Base-by-base conservation (phyloP, 176 grass and related monocot genomes). In the Musa itinerans region DNA sequence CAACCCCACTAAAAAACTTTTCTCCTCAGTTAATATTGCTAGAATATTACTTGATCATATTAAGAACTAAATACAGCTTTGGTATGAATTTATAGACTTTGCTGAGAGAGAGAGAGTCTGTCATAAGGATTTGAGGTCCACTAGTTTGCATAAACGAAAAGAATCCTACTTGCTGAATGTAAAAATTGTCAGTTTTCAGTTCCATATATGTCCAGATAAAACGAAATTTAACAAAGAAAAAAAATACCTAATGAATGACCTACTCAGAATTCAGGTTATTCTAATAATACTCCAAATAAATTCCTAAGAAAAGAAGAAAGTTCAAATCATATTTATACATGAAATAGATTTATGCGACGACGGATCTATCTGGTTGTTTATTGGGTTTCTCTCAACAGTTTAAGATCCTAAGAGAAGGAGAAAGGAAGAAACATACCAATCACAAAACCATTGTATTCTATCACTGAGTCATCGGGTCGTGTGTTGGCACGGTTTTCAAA, bases 371-470 rank as follows among this genome's bases (percentile, higher is more conserved):
- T 21, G 2, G 34, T 48, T 50, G 9, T 69, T 11, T 34, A 69
- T 49, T 19, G 16, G 10, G 22, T 9, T 69, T 69, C 34, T 69
- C 15, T 69, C 67, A 49, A 17, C 11, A 51, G 17, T 43, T 43
- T 25, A 81, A 15, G 74, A 63, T 23, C 50, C 20, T 0, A 16
- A 74, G 5, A 55, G 5, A 65, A 51, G 27, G 53, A 63, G 69
- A 54, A 65, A 76, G 65, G 14, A 27, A 65, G 24, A 63, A 72
- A 1, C 34, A 83, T 99, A 99, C 95, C 95, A 78, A 99, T 94
- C 69, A 84, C 54, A 70, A 99, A 99, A 29, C 95, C 95, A 75
- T 94, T 86, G 74, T 92, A 99, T 79, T 99, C 90, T 58, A 94
- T 91, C 50, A 92, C 69, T 0, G 95, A 88, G 72, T 99, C 95